These are phyloP conservation scores for Debaryomyces castellii DNA, from an alignment of 805 yeast genomes.

Conservation along the genomic window DNA sequence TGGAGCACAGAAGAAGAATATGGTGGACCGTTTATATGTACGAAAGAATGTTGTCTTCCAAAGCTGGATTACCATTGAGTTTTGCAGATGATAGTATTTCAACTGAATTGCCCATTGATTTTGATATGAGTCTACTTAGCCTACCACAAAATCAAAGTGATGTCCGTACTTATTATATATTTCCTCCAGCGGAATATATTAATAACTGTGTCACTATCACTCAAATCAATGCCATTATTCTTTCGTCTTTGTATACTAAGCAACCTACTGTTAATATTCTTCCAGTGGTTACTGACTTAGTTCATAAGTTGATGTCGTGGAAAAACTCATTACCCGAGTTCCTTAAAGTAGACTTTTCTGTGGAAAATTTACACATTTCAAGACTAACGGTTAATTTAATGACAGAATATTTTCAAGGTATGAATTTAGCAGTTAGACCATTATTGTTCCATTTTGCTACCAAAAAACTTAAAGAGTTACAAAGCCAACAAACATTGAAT, in stretches of 20 bases:
- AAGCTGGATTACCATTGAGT: slow-evolving; percentile 77
- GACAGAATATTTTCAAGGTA: slow-evolving; percentile 83
- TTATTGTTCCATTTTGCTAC: slow-evolving; percentile 74
- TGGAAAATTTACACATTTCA: slow-evolving; percentile 54
- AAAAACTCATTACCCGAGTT: slow-evolving; percentile 63
- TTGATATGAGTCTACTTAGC: slow-evolving; percentile 51
- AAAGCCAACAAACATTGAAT: slow-evolving; percentile 38
- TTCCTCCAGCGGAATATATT: slow-evolving; percentile 77
- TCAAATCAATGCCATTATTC: slow-evolving; percentile 71
- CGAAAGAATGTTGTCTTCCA: slow-evolving; percentile 74
- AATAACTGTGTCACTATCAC: slow-evolving; percentile 77
- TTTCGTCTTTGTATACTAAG: slow-evolving; percentile 67
- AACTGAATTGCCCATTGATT: slow-evolving; percentile 72
- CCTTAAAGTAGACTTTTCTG: slow-evolving; percentile 60
- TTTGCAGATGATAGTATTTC: slow-evolving; percentile 81
- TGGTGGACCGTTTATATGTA: slow-evolving; percentile 54
- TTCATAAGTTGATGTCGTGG: slow-evolving; percentile 67
- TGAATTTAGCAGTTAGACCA: slow-evolving; percentile 77
- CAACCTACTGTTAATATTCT: slow-evolving; percentile 76
- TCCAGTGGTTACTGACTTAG: slow-evolving; percentile 70
- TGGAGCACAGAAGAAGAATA: slow-evolving; percentile 50
- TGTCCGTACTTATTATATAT: slow-evolving; percentile 63
- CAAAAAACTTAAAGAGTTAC: slow-evolving; percentile 54
- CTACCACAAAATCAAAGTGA: slow-evolving; percentile 45
- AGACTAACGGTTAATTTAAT: slow-evolving; percentile 70